Evolutionary conservation across 192 early-diverging fungal species (phyloP).

Genomic region (Gonapodya sp.): DNA sequence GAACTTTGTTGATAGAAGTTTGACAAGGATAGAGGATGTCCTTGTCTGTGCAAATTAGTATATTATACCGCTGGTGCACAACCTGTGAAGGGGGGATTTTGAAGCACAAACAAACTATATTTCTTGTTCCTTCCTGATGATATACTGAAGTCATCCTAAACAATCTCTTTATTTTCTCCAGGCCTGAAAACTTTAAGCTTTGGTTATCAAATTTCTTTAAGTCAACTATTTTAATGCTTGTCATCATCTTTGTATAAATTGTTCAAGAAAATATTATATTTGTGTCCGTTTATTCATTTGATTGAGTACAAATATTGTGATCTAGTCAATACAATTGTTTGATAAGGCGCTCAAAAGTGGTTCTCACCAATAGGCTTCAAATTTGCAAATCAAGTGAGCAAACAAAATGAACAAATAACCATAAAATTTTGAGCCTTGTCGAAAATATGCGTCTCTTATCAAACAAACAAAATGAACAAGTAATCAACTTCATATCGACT

Average conservation of each 20-base stretch:
- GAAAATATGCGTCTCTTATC: slow-evolving; percentile 2
- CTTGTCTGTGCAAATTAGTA: too few relatives aligned
- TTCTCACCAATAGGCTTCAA: slow-evolving; percentile 1
- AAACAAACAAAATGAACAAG: slow-evolving; percentile 2
- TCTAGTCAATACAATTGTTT: background rate
- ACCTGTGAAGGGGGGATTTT: background rate
- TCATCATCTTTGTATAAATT: slow-evolving; percentile 2
- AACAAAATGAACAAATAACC: slow-evolving; percentile 1
- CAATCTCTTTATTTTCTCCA: background rate
- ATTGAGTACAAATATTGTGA: background rate
- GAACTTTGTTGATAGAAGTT: too few relatives aligned
- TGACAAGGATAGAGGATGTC: too few relatives aligned
- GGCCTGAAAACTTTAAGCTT: slow-evolving; percentile 1
- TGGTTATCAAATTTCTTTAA: slow-evolving; percentile 2
- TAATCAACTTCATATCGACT: background rate
- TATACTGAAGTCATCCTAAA: slow-evolving; percentile 1
- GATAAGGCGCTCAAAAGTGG: background rate
- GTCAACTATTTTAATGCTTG: background rate
- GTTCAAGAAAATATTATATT: slow-evolving; percentile 4
- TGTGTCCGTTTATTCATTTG: slow-evolving; percentile 1
- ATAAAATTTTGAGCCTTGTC: slow-evolving; percentile 2
- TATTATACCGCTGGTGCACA: too few relatives aligned
- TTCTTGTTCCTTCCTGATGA: background rate
- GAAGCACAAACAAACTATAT: background rate
- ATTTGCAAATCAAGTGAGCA: background rate